Evolutionary conservation across 2,329 filamentous ascomycete genomes (phyloP), one percentile per base, ranked within the genome.

Genomic region (Cladosporium colombiae): DNA sequence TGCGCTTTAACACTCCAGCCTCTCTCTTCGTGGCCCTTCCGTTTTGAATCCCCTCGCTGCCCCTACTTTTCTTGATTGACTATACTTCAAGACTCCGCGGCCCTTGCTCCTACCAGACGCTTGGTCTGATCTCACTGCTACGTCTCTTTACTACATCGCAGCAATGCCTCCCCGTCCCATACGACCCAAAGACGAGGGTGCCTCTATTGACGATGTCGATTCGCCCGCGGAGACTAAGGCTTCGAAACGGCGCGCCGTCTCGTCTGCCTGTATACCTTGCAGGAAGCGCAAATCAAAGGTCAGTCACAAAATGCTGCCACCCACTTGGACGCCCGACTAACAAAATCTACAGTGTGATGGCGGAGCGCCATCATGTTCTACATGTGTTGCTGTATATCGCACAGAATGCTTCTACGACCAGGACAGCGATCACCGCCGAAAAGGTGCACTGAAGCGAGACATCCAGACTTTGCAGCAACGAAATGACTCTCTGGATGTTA

Each of bases 281-380:
- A 76, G 82, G 49, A 82, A 81, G 70, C 79, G 82, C 65, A 84
- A 84, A 70, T 82, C 79, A 66, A 83, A 83, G 75, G 81, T 81
- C 65, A 61, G 77, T 58, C 14, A 27, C n/a, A 4, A n/a, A 46
- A 46, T 46, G 40, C 40, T 27, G 13, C 7, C 18, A 25, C 18
- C 44, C 64, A 62, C 27, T n/a, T 21, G 16, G 29, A 46, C 18
- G 27, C 14, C 50, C n/a, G 23, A 27, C 23, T 59, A 59, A 50
- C 44, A 14, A 31, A 25, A 5, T 49, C 3, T 31, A 50, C 68
- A 84, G 82, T 85, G 83, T 71, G 82, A 85, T 73, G 82, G 82
- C 40, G 75, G 76, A 35, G 74, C 78, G 14, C 83, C 82, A 37
- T 73, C 79, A 7, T 85, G 83, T 73, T 81, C 81, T 25, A 83